Base-by-base conservation (phyloP, 805 yeast species). In the Torulaspora indica region DNA sequence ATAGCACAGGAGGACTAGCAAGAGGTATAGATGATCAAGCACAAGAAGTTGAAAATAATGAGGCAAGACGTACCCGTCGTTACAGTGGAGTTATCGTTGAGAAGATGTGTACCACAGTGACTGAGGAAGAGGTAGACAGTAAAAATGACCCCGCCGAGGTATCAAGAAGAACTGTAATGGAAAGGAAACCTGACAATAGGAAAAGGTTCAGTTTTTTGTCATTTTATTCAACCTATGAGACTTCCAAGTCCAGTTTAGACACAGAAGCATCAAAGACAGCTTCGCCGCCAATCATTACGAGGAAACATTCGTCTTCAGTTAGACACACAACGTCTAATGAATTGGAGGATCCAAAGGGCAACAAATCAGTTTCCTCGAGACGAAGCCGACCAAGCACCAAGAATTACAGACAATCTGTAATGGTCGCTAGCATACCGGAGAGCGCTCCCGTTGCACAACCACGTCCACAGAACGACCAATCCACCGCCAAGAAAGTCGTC, bases 401-500 rank as follows among this genome's bases (percentile, higher is more conserved):
- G 14, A 43, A 38, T 18, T 31, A 44, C 30, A 40, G 54, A 27
- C 49, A 47, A 23, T 50, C 54, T 8, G 36, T 46, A 13, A 45
- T 49, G 52, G 25, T 46, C 15, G 45, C 46, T 12, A 45, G 44
- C 24, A 20, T 45, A 35, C 29, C 28, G 20, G 42, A 40, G 9
- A 25, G 23, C 27, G n/a, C 37, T 4, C 47, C 37, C 17, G 27
- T 33, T 18, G 35, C 34, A 18, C 49, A 42, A 35, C 60, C 54
- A 41, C 46, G 54, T 17, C 60, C 55, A 43, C 78, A 75, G 53
- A 86, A 43, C n/a, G 51, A 81, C 53, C 78, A 80, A 15, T 81
- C 89, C 38, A 82, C 93, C 2, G 88, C 93, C 4, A 78, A 81
- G 58, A 79, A 79, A 55, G 89, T 83, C 8, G 78, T 83, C 75